These are phyloP conservation scores for Cytospora leucostoma DNA, from an alignment of 2,329 filamentous ascomycete genomes.

Conservation along the genomic window DNA sequence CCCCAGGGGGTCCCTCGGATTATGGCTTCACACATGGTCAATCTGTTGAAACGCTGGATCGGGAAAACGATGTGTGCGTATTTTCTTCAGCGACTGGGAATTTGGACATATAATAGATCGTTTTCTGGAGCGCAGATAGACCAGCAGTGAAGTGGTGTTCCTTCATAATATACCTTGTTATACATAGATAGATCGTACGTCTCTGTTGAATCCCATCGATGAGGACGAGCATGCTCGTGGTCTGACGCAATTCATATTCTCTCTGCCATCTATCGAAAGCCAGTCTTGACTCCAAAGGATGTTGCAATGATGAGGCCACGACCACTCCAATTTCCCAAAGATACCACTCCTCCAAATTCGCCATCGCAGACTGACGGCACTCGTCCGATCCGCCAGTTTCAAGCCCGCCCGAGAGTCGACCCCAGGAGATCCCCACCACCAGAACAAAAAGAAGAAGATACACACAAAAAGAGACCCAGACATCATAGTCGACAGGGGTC, in stretches of 20 bases:
- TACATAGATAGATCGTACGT: not conserved
- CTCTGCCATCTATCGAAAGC: not conserved
- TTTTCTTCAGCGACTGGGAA: not conserved
- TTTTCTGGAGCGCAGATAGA: not conserved
- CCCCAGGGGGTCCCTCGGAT: not conserved
- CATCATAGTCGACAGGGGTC: too few relatives aligned
- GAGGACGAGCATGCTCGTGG: not conserved
- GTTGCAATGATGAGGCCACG: not conserved
- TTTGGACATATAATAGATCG: not conserved
- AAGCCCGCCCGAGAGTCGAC: not conserved
- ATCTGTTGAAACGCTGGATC: not conserved
- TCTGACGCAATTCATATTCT: not conserved
- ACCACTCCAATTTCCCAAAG: not conserved
- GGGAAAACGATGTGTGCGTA: not conserved
- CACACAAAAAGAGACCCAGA: too few relatives aligned
- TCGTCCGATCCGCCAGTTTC: not conserved
- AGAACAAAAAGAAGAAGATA: not conserved
- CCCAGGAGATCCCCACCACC: not conserved
- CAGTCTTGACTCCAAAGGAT: not conserved
- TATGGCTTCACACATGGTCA: not conserved
- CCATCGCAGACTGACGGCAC: not conserved
- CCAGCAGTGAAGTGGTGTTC: not conserved
- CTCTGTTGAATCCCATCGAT: not conserved
- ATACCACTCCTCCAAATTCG: not conserved
- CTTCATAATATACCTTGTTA: not conserved